phyloP scores from a whole-genome alignment of 2,329 filamentous ascomycete genomes.

The Pseudocercospora macadamiae region DNA sequence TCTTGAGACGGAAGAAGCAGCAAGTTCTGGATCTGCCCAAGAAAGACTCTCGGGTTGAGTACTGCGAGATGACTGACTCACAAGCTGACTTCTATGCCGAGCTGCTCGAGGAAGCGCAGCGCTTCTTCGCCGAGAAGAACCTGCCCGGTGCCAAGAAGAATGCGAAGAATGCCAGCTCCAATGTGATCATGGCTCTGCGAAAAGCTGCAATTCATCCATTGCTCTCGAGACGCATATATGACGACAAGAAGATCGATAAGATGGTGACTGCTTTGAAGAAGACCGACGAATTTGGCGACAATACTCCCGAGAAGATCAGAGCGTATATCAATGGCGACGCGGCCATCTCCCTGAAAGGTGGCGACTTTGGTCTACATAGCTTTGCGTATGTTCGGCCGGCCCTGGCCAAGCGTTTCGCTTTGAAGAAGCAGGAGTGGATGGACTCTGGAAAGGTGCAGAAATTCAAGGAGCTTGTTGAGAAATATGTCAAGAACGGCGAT shows the following conservation, averaged over 20 bases:
- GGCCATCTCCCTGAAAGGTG: slow-evolving; percentile 69
- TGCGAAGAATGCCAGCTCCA: slow-evolving; percentile 30
- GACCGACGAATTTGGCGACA: slow-evolving; percentile 38
- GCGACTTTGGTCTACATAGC: slow-evolving; percentile 68
- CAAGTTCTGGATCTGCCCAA: slow-evolving; percentile 80
- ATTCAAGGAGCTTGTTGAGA: slow-evolving; percentile 71
- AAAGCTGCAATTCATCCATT: slow-evolving; percentile 92
- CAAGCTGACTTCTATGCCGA: slow-evolving; percentile 76
- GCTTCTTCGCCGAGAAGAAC: slow-evolving; percentile 63
- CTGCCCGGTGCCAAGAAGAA: slow-evolving; percentile 58
- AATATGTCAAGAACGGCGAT: slow-evolving; percentile 79
- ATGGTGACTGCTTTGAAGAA: slow-evolving; percentile 55
- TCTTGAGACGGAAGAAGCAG: slow-evolving; percentile 88
- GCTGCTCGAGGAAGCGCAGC: slow-evolving; percentile 64
- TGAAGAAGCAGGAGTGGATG: slow-evolving; percentile 67
- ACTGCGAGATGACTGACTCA: slow-evolving; percentile 74
- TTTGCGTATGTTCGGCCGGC: slow-evolving; percentile 58
- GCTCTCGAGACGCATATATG: slow-evolving; percentile 80
- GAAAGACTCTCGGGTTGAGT: slow-evolving; percentile 77
- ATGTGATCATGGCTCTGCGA: slow-evolving; percentile 78
- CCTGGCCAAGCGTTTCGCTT: slow-evolving; percentile 56
- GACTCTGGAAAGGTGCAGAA: slow-evolving; percentile 79
- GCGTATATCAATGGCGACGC: slow-evolving; percentile 74
- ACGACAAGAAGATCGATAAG: slow-evolving; percentile 71
- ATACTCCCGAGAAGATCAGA: slow-evolving; percentile 38